Base-by-base conservation (phyloP, 257 asterid genomes). In the Penstemon eatonii region DNA sequence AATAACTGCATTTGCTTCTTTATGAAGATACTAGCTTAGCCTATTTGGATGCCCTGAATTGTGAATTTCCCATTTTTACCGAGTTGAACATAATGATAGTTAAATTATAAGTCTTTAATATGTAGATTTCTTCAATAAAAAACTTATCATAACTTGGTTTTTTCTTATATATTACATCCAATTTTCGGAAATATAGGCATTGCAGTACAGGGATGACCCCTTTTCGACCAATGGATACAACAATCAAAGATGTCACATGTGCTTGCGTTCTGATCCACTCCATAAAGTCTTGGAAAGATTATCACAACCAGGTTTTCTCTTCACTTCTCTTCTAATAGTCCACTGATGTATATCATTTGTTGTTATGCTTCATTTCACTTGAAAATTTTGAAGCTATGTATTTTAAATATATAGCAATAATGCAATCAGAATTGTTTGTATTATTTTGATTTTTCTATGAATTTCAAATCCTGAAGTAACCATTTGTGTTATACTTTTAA, bases 201-300 rank as follows among this genome's bases (percentile, higher is more conserved):
- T 92, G 86, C 98, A 86, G 75, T 91, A 79, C 71, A 79, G 96
- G 59, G 97, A 89, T 54, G 97, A 92, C 51, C 95, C 96, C 33
- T 78, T 82, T 73, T 78, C 95, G 42, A 69, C 80, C 0, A 68
- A 75, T 43, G 89, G 86, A 12, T 38, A 60, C 74, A 78, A 65
- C 82, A 84, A 72, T 79, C 93, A 90, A 78, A 85, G 92, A 80
- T 92, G 97, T 73, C 91, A 92, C 53, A 92, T 89, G 96, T 92
- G 96, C 80, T 81, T 92, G 84, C 83, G 84, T 39, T 80, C 96
- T 36, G 98, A 92, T 77, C 89, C 96, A 13, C 74, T 89, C 55
- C 85, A 74, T 73, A 88, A 78, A 70, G 86, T 92, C 62, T 76
- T 92, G 84, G 96, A 89, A 13, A 84, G 88, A 78, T 80, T 92